These are phyloP conservation scores for Zizania palustris DNA, from an alignment of 202 grass and related monocot genomes.

Conservation along the genomic window DNA sequence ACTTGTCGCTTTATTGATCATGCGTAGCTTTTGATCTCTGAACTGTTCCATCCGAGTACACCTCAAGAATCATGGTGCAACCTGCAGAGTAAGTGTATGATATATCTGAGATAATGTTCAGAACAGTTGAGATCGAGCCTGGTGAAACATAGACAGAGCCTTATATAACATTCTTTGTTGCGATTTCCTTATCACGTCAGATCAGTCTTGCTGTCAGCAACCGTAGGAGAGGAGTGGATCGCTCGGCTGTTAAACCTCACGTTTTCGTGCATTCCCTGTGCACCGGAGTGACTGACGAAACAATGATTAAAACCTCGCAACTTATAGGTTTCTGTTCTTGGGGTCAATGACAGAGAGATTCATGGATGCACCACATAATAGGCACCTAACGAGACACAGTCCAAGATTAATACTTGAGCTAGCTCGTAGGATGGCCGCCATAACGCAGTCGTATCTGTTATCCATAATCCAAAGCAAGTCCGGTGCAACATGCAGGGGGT, in stretches of 20 bases:
- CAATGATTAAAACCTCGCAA: slow-evolving; percentile 38
- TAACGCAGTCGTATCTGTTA: background rate
- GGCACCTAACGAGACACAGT: slow-evolving; percentile 6
- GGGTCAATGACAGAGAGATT: background rate
- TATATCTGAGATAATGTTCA: slow-evolving; percentile 22
- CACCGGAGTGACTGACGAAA: slow-evolving; percentile 15
- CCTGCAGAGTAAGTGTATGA: background rate
- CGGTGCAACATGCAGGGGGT: slow-evolving; percentile 37
- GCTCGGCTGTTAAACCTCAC: background rate
- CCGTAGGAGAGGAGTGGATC: slow-evolving; percentile 9
- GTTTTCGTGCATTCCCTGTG: background rate
- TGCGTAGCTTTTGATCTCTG: background rate
- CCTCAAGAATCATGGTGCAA: background rate
- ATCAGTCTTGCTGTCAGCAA: background rate
- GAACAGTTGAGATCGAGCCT: background rate
- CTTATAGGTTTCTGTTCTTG: background rate
- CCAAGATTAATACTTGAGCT: background rate
- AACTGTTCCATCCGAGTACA: slow-evolving; percentile 16
- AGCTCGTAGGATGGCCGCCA: background rate
- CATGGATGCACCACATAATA: background rate
- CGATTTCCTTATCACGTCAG: slow-evolving; percentile 20
- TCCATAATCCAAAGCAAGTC: slow-evolving; percentile 6
- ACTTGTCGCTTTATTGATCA: background rate
- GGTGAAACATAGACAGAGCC: background rate
- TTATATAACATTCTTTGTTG: slow-evolving; percentile 25